A percentile compares a stretch with the other conserved stretches of the same genome.
Evolutionary conservation across 176 grass and related monocot species (phyloP).

Genomic region (Themeda triandra): DNA sequence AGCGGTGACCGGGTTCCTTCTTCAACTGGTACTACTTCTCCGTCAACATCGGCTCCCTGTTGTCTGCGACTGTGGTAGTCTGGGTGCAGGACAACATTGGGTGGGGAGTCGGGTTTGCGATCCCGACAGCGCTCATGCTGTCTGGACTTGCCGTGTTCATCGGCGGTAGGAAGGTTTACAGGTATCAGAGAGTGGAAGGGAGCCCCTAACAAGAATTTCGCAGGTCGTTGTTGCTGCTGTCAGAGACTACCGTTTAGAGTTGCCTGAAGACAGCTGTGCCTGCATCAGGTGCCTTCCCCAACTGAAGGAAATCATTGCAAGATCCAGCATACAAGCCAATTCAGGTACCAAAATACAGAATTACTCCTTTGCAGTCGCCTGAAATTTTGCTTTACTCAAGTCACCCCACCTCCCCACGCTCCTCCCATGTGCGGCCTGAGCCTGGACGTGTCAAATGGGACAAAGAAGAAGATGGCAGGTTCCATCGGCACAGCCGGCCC

Average conservation of each 20-base stretch:
- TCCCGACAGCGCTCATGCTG: slow-evolving; percentile 14
- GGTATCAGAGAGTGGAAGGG: slow-evolving; percentile 20
- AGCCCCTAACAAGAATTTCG: slow-evolving; percentile 33
- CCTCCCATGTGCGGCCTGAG: no score
- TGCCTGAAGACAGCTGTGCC: neutral
- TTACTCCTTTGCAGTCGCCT: no score
- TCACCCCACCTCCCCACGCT: no score
- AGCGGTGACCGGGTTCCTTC: slow-evolving; percentile 22
- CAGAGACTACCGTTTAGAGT: neutral
- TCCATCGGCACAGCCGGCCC: no score
- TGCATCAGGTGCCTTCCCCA: neutral
- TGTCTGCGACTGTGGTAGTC: slow-evolving; percentile 32
- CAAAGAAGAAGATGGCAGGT: no score
- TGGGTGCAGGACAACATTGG: slow-evolving; percentile 41
- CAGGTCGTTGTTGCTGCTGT: slow-evolving; percentile 42
- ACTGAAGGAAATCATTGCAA: neutral
- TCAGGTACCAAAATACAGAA: no score
- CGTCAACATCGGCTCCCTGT: slow-evolving; percentile 28
- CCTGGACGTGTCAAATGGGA: no score
- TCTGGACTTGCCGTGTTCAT: slow-evolving; percentile 17
- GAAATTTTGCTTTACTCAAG: no score
- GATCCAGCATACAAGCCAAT: neutral
- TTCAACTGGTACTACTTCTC: slow-evolving; percentile 59
- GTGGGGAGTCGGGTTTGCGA: slow-evolving; percentile 24
- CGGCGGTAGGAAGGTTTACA: slow-evolving; percentile 9